Percentiles rank a stretch among this genome's conserved stretches.
Evolutionary conservation across 768 basidiomycete genomes (phyloP).

Genomic region (Boletus tomentosulus): DNA sequence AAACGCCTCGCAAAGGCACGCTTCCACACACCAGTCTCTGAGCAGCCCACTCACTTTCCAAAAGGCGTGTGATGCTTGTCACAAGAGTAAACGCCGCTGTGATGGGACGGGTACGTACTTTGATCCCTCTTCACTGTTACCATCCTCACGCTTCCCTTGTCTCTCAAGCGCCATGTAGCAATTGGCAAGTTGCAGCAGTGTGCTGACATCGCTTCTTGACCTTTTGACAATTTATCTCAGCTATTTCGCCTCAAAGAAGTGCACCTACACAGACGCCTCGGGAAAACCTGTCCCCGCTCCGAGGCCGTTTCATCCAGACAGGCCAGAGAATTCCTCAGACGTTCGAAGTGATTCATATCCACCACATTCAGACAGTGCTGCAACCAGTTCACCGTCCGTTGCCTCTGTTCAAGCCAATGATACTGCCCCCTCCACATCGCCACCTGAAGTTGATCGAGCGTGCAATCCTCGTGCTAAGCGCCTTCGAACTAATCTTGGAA

Average conservation of each 20-base stretch:
- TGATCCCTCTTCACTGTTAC: slow-evolving; percentile 1
- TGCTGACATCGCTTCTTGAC: background rate
- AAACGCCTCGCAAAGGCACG: slow-evolving; percentile 51
- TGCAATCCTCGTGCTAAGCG: slow-evolving; percentile 48
- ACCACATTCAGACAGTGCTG: slow-evolving; percentile 12
- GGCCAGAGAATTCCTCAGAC: slow-evolving; percentile 25
- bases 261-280: slow-evolving; percentile 75
- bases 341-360: slow-evolving; percentile 17
- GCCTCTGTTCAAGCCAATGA: slow-evolving; percentile 12
- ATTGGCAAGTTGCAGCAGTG: slow-evolving; percentile 50
- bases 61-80: slow-evolving; percentile 76
- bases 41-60: slow-evolving; percentile 6
- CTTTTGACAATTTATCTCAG: slow-evolving; percentile 34
- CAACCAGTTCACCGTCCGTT: slow-evolving; percentile 13
- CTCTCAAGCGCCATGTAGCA: slow-evolving; percentile 68
- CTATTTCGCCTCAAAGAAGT: slow-evolving; percentile 77
- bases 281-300: slow-evolving; percentile 80
- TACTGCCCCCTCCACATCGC: slow-evolving; percentile 6
- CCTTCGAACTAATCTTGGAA: slow-evolving; percentile 39
- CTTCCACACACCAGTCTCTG: slow-evolving; percentile 1
- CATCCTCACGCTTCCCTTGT: slow-evolving; percentile 2
- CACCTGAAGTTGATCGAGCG: slow-evolving; percentile 40
- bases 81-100: slow-evolving; percentile 80
- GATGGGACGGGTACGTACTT: slow-evolving; percentile 64
- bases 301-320: slow-evolving; percentile 45